These are phyloP conservation scores for Pseudocercospora fuligena DNA, from an alignment of 2,329 filamentous ascomycete species.

Conservation along the genomic window DNA sequence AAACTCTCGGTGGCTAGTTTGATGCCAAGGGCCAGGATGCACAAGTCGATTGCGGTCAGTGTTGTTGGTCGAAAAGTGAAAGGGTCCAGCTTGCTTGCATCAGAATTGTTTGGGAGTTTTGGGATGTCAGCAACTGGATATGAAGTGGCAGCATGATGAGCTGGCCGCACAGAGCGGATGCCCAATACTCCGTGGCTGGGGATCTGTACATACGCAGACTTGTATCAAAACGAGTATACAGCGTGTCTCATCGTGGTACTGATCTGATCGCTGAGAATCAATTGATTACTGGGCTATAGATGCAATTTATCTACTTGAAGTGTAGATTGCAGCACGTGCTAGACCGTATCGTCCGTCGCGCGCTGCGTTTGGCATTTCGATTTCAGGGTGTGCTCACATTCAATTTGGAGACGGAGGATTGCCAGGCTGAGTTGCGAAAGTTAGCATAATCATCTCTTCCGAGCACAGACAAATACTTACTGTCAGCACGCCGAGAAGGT, in stretches of 20 bases:
- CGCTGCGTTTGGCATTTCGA: neutral
- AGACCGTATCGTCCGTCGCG: neutral
- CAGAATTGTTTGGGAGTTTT: neutral
- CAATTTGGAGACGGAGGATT: neutral
- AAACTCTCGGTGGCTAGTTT: neutral
- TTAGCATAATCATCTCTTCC: neutral
- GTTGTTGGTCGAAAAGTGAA: neutral
- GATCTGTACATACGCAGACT: too few relatives aligned
- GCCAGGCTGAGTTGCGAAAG: neutral
- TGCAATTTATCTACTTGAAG: neutral
- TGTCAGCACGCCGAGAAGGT: slow-evolving; percentile 3
- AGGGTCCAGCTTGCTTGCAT: neutral
- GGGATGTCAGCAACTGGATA: neutral
- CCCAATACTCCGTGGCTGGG: too few relatives aligned
- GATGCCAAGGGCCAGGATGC: neutral
- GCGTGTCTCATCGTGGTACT: too few relatives aligned
- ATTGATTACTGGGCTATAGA: neutral
- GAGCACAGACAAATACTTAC: neutral
- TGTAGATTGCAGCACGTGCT: neutral
- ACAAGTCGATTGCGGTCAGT: neutral
- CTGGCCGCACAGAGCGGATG: neutral
- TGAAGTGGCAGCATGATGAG: neutral
- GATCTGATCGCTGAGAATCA: neutral
- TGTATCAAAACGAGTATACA: too few relatives aligned
- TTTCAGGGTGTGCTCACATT: neutral